Evolutionary conservation across 73 alveolate genomes (phyloP).

Genomic region (Paramecium primaurelia): DNA sequence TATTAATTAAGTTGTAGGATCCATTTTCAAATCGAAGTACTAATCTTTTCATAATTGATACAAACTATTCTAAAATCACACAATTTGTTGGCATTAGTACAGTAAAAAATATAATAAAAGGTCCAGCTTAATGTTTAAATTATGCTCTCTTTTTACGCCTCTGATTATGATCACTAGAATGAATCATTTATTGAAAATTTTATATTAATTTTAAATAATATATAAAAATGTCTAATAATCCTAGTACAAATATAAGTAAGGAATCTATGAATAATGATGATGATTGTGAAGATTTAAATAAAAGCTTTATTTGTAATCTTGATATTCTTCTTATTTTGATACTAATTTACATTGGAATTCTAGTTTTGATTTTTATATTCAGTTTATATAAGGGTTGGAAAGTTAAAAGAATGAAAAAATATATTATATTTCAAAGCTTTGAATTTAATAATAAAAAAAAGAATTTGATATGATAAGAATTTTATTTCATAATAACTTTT

Average conservation of each 20-base stretch:
- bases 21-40: not conserved
- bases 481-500: too few relatives aligned
- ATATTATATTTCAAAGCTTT: not conserved
- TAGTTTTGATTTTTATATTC: not conserved
- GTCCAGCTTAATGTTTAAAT: not conserved
- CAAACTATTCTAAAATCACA: slow-evolving; percentile 46
- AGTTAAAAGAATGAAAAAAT: not conserved
- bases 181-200: not conserved
- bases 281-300: not conserved
- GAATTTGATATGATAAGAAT: not conserved
- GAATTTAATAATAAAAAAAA: not conserved
- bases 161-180: not conserved
- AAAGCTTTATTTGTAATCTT: not conserved
- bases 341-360: not conserved
- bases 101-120: slow-evolving; percentile 37
- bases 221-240: not conserved
- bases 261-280: not conserved
- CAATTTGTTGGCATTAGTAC: slow-evolving; percentile 52
- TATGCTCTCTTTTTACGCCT: not conserved
- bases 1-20: not conserved
- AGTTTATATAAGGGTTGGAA: not conserved
- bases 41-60: not conserved
- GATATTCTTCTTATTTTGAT: not conserved
- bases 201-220: not conserved
- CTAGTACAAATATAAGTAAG: not conserved